Evolutionary conservation across 306 rosid genomes (phyloP).

Genomic region (Macrotyloma uniflorum): DNA sequence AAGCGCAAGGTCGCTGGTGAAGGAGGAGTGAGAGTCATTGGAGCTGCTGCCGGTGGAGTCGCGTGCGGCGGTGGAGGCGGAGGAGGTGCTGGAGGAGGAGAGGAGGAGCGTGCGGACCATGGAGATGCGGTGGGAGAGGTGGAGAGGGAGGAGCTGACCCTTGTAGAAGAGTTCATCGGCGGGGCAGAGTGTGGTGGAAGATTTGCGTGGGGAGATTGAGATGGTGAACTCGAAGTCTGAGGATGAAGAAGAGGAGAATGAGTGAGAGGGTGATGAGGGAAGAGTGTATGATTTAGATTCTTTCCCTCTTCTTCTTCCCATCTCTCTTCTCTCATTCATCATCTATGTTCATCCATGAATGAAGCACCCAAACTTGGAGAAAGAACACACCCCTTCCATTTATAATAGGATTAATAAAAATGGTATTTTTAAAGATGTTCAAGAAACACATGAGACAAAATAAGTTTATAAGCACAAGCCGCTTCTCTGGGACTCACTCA

Average conservation of each 20-base stretch:
- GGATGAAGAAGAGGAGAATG: conserved; percentile 80
- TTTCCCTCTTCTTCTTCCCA: conserved; percentile 53
- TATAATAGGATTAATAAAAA: not conserved
- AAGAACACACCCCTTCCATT: not conserved
- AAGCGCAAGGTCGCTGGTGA: conserved; percentile 56
- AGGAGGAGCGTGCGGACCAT: conserved; percentile 79
- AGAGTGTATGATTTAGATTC: conserved; percentile 58
- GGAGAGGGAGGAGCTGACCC: conserved; percentile 87
- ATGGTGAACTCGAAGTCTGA: conserved; percentile 89
- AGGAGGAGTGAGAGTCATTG: conserved; percentile 65
- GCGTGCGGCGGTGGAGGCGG: conserved; percentile 64
- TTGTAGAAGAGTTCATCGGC: conserved; percentile 97
- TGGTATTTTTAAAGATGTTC: no score
- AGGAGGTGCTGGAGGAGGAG: conserved; percentile 57
- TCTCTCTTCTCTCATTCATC: not conserved
- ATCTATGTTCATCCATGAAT: no score
- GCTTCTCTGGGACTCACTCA: not conserved
- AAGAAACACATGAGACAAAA: not conserved
- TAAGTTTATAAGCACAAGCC: not conserved
- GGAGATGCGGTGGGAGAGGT: conserved; percentile 78
- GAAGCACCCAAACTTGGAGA: not conserved
- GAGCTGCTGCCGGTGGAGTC: conserved; percentile 86
- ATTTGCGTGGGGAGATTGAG: conserved; percentile 73
- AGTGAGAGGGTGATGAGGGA: conserved; percentile 79
- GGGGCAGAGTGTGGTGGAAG: conserved; percentile 67